Conservation (phyloP, 176 grass and related monocot genomes). For the Dendrocalamus sinicus region DNA sequence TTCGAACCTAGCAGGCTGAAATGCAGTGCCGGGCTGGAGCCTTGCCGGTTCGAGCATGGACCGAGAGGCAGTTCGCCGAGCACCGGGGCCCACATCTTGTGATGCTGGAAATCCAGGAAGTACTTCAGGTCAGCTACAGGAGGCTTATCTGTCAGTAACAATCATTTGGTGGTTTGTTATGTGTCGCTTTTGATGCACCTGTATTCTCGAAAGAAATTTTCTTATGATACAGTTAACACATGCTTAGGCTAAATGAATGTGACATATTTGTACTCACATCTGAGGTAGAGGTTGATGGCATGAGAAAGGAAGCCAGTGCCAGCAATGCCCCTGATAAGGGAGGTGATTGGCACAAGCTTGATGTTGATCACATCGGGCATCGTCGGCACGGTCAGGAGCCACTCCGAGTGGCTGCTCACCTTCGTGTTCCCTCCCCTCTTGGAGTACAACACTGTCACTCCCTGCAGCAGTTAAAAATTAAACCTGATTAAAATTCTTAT, state of each 20-base stretch:
- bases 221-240: not conserved
- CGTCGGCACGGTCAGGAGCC: constrained; percentile 78
- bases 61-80: constrained; percentile 78
- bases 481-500: not conserved
- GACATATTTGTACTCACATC: constrained; percentile 56
- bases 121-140: constrained; percentile 82
- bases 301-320: constrained; percentile 88
- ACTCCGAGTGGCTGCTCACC: constrained; percentile 77
- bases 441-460: constrained; percentile 79
- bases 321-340: constrained; percentile 66
- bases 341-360: constrained; percentile 83
- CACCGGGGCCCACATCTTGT: constrained; percentile 78
- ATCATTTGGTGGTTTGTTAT: not conserved
- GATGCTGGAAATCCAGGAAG: constrained; percentile 97
- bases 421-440: constrained; percentile 81
- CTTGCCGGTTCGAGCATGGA: constrained; percentile 65
- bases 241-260: not conserved
- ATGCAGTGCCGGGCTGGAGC: constrained; percentile 56
- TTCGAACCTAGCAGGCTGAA: constrained; percentile 77
- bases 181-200: not conserved
- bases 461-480: constrained; percentile 40
- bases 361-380: constrained; percentile 81
- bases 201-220: not conserved
- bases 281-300: constrained; percentile 95
- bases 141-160: constrained; percentile 90